Conservation (phyloP, 176 grass and related monocot species). For the Triticum monococcum region DNA sequence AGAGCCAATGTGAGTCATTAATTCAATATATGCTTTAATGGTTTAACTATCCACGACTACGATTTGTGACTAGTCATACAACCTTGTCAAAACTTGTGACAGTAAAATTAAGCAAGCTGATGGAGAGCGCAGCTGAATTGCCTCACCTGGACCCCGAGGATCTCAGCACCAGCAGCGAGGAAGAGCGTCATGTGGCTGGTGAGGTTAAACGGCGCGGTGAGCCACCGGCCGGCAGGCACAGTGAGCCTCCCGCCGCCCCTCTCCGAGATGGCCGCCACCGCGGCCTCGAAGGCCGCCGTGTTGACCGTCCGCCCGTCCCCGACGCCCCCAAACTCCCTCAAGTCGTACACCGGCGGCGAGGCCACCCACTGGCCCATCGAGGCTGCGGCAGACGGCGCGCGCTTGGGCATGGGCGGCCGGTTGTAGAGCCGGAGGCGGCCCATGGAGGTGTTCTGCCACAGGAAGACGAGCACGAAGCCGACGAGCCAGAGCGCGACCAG, state of each 20-base stretch:
- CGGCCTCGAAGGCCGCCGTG: constrained; percentile 69
- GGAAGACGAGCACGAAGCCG: constrained; percentile 52
- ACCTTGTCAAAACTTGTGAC: neutral
- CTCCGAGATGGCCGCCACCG: constrained; percentile 51
- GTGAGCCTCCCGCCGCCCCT: constrained; percentile 74
- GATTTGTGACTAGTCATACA: neutral
- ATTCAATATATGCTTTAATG: neutral
- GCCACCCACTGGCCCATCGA: constrained; percentile 44
- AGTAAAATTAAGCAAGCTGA: neutral
- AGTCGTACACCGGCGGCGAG: constrained; percentile 52
- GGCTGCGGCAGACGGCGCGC: constrained; percentile 11
- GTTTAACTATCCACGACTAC: neutral
- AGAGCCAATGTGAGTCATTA: neutral
- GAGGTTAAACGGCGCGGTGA: constrained; percentile 92
- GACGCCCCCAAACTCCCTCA: constrained; percentile 74
- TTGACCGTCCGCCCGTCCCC: constrained; percentile 72
- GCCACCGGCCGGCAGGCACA: constrained; percentile 62
- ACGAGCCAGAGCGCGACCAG: constrained; percentile 55
- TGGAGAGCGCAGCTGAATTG: constrained; percentile 4
- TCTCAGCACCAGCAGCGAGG: constrained; percentile 68
- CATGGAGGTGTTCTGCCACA: constrained; percentile 69
- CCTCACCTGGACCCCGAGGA: constrained; percentile 71
- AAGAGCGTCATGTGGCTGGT: constrained; percentile 89
- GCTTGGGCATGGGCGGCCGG: constrained; percentile 39
- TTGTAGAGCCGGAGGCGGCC: constrained; percentile 43